phyloP scores from a whole-genome alignment of 352 stramenopile genomes.

The Globisporangium cederbergense region DNA sequence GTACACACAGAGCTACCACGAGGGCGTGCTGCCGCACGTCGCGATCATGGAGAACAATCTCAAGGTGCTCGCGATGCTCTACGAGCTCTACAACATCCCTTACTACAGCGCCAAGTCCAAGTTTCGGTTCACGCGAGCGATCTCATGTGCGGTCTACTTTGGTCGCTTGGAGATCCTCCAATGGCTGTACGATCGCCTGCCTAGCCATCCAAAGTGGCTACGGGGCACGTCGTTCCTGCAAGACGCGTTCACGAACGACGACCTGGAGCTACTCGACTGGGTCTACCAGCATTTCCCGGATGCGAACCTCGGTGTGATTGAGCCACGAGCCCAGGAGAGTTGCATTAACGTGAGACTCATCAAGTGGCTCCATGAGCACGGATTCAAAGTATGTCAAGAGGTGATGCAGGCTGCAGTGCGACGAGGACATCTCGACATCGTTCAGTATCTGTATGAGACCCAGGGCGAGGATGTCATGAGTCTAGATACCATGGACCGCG shows the following conservation, averaged over 20 bases:
- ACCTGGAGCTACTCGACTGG: conserved; percentile 9
- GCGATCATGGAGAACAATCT: conserved; percentile 7
- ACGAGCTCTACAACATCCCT: neutral
- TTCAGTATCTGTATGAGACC: conserved; percentile 5
- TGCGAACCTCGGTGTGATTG: neutral
- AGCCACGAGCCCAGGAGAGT: neutral
- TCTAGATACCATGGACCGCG: neutral
- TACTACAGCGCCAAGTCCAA: neutral
- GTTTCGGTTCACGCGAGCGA: neutral
- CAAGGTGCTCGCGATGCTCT: conserved; percentile 3
- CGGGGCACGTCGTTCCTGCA: neutral
- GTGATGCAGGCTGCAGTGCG: neutral
- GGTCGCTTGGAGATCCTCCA: conserved; percentile 6
- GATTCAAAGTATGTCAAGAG: neutral
- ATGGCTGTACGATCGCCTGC: conserved; percentile 11
- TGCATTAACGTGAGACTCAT: neutral
- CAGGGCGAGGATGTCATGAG: neutral
- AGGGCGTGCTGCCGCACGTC: conserved; percentile 1
- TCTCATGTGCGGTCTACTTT: neutral
- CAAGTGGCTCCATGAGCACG: conserved; percentile 9
- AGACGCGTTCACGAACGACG: neutral
- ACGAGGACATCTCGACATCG: neutral
- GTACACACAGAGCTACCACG: no score
- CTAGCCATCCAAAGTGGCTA: neutral
- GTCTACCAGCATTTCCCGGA: conserved; percentile 1